Percentiles rank a stretch among this genome's conserved stretches.
Evolutionary conservation across 345 rosid genomes (phyloP).

Genomic region (Hypericum androsaemum): DNA sequence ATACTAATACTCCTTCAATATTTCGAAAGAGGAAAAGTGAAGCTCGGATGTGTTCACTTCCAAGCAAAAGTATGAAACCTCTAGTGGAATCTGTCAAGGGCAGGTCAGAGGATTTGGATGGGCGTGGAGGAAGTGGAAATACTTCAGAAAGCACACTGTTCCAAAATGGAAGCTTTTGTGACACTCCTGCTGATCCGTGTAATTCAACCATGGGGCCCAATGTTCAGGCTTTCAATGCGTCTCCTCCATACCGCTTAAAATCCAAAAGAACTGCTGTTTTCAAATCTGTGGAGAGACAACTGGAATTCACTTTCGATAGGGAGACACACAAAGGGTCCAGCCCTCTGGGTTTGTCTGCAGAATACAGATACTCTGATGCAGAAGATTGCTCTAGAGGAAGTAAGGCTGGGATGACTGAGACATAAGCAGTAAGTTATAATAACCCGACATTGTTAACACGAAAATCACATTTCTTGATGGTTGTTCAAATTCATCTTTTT

Average conservation of each 20-base stretch:
- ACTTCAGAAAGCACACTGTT: conserved; percentile 21
- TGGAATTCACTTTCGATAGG: conserved; percentile 55
- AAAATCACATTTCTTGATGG: neutral
- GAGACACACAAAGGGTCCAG: conserved; percentile 31
- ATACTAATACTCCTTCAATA: conserved; percentile 86
- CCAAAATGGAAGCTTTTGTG: conserved; percentile 25
- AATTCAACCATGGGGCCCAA: conserved; percentile 22
- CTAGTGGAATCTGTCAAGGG: conserved; percentile 23
- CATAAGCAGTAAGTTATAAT: conserved; percentile 25
- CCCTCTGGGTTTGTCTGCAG: conserved; percentile 24
- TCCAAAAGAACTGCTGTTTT: conserved; percentile 64
- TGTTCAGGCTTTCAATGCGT: conserved; percentile 53
- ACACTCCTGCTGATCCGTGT: conserved; percentile 32
- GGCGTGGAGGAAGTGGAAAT: conserved; percentile 22
- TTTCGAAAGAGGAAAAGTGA: conserved; percentile 56
- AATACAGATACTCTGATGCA: conserved; percentile 21
- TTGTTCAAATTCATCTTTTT: too few relatives aligned
- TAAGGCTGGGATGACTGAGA: conserved; percentile 29
- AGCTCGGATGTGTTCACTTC: conserved; percentile 21
- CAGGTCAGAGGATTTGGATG: conserved; percentile 17
- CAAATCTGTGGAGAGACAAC: conserved; percentile 85
- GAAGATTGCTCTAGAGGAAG: conserved; percentile 27
- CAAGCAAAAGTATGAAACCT: conserved; percentile 18
- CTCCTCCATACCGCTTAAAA: conserved; percentile 86
- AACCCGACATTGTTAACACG: neutral